Conservation (phyloP, 2,329 filamentous ascomycete species). For the Leptographium galeiforme region DNA sequence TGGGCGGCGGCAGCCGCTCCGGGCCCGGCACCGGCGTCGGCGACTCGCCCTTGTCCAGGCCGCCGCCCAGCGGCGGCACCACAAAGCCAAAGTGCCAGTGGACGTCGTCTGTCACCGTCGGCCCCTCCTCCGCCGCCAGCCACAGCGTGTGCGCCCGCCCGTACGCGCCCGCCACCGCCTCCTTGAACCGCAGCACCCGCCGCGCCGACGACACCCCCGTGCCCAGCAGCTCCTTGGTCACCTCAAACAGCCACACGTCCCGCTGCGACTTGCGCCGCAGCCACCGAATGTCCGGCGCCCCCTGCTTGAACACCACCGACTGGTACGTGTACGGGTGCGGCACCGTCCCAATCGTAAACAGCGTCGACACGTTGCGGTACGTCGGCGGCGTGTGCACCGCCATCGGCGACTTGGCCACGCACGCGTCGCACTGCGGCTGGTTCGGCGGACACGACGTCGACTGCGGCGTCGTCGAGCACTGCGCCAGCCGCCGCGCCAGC, state of each 20-base stretch:
- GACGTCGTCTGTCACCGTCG: slow-evolving; percentile 54
- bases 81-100: slow-evolving; percentile 86
- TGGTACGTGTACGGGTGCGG: slow-evolving; percentile 83
- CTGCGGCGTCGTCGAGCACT: slow-evolving; percentile 61
- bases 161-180: slow-evolving; percentile 59
- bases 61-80: slow-evolving; percentile 42
- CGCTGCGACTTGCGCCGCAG: slow-evolving; percentile 56
- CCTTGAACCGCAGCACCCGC: slow-evolving; percentile 65
- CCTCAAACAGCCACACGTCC: slow-evolving; percentile 62
- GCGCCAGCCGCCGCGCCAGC: slow-evolving; percentile 60
- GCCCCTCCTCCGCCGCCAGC: slow-evolving; percentile 54
- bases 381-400: slow-evolving; percentile 51
- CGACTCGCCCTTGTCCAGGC: slow-evolving; percentile 37
- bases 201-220: slow-evolving; percentile 46
- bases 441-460: slow-evolving; percentile 78
- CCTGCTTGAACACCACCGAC: slow-evolving; percentile 49
- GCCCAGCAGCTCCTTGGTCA: slow-evolving; percentile 58
- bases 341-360: slow-evolving; percentile 76
- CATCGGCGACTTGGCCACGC: slow-evolving; percentile 50
- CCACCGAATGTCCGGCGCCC: slow-evolving; percentile 47
- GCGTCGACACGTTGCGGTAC: slow-evolving; percentile 57
- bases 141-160: slow-evolving; percentile 57
- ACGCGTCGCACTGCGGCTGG: slow-evolving; percentile 57
- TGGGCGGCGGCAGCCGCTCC: slow-evolving; percentile 38
- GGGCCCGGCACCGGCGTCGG: slow-evolving; percentile 45